Evolutionary conservation across 1,284 basidiomycete species (phyloP), one percentile per base, ranked within the genome.

Genomic region (Irpex sp.): DNA sequence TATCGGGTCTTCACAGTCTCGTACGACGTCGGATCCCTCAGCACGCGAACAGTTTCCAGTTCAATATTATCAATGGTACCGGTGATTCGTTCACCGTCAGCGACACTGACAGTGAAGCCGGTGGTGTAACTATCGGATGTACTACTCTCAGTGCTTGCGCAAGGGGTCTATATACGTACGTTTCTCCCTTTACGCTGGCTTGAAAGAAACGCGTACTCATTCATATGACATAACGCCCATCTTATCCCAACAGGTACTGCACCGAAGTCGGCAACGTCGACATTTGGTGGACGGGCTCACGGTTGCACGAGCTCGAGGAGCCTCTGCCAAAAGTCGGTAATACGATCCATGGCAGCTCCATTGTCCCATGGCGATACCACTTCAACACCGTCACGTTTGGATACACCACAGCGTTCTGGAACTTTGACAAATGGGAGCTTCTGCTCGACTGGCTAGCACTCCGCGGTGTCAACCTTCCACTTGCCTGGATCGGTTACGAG

Each of bases 371-470:
- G 60, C 71, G 78, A 61, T 80, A 71, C 61, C 74, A 77, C 60
- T 76, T 79, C 71, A 81, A 81, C 66, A 80, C 78, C 5, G 79
- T 79, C 62, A 81, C 80, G 2, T 80, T 80, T 65, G 72, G 72
- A 63, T 82, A 81, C 68, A 78, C 79, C 0, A 69, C 76, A 6
- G 75, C 76, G 1, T 81, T 79, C 64, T 81, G 79, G 73, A 60
- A 72, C 55, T 81, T 78, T 52, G 67, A 77, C 1, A 74, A 80
- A 63, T 81, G 79, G 79, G 74, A 73, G 21, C 70, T 78, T n/a
- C 76, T 81, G 47, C 69, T 80, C 1, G 80, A 81, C 67, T 81
- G 80, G 80, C 74, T 80, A 60, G 76, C 77, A 0, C 73, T 81
- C n/a, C 76, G 75, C 3, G 80, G 80, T 8, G 69, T 80, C 63